Evolutionary conservation across 129 eudicot species (phyloP), one percentile per base, ranked within the genome.

Genomic region (Flaveria brownii): DNA sequence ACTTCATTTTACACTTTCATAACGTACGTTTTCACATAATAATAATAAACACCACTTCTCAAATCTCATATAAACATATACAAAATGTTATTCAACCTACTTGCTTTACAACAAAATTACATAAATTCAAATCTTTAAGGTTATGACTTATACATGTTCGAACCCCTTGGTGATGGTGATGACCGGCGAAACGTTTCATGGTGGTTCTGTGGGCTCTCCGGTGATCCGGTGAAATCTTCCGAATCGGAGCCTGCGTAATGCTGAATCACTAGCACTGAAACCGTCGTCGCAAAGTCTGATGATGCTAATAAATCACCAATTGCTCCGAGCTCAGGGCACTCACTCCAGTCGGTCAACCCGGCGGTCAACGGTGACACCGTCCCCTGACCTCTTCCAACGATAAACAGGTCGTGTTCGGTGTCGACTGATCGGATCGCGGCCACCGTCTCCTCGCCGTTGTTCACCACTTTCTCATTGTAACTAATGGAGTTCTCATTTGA

Each of bases 281-380:
- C 85, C 0, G 84, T 81, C 0, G 91, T 83, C 3, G 92, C 86
- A 78, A 88, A 93, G 75, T 93, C 97, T 6, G 96, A 87, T 0
- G 97, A 93, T 3, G 98, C 98, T 60, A 90, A 78, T 39, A 93
- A 76, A 70, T 93, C 98, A 68, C 98, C 96, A 3, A 93, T 86
- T 13, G 97, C 92, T 10, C 98, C 97, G 0, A 93, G 84, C 81
- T 93, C 98, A 0, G 97, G 98, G 67, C 98, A 93, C 75, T 93
- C 98, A 26, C 98, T 93, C 98, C 97, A 90, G 68, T 90, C 98
- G 0, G 97, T 93, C 50, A 90, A 76, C 62, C 97, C 97, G 0
- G 97, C 95, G 16, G 96, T 93, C 30, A 93, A 68, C 25, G 92
- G 92, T 3, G 96, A 86, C 20, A 81, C 59, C 49, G 73, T 61